Evolutionary conservation across 352 stramenopile species (phyloP).

Genomic region (Pythium plurisporium): DNA sequence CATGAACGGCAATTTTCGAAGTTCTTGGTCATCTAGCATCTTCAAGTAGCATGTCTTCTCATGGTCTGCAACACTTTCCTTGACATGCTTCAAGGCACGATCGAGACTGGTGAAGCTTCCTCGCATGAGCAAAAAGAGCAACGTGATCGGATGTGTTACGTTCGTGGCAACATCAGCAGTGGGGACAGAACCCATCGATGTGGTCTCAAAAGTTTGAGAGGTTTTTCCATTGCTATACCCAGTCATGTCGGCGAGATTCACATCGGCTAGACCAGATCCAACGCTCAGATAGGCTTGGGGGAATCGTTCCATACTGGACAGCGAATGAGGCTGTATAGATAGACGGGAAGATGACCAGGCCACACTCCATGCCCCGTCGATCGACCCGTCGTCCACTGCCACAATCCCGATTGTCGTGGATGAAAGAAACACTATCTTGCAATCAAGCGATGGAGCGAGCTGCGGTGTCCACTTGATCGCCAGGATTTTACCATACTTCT

Average conservation of each 20-base stretch:
- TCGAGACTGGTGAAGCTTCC: constrained; percentile 65
- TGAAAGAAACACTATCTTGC: constrained; percentile 61
- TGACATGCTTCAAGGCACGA: constrained; percentile 49
- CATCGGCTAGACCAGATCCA: constrained; percentile 43
- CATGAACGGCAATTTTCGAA: constrained; percentile 48
- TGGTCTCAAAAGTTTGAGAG: too few relatives aligned
- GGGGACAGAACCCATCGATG: neutral
- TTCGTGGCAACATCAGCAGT: constrained; percentile 7
- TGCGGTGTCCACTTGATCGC: constrained; percentile 65
- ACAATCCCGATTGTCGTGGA: constrained; percentile 60
- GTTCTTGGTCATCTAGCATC: constrained; percentile 54
- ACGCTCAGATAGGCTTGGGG: constrained; percentile 45
- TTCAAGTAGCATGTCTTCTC: constrained; percentile 75
- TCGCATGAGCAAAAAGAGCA: constrained; percentile 67
- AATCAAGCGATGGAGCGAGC: constrained; percentile 42
- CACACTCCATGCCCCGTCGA: constrained; percentile 48
- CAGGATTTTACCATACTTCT: constrained; percentile 55
- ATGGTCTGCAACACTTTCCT: constrained; percentile 50
- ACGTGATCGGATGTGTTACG: constrained; percentile 47
- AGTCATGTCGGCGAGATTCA: constrained; percentile 49
- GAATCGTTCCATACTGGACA: constrained; percentile 49
- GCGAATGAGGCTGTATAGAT: constrained; percentile 39
- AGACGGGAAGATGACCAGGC: constrained; percentile 63
- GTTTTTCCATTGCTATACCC: too few relatives aligned
- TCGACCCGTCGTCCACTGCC: constrained; percentile 37